Conservation (phyloP, 495 filamentous ascomycete genomes). For the Aspergillus bertholletiae region DNA sequence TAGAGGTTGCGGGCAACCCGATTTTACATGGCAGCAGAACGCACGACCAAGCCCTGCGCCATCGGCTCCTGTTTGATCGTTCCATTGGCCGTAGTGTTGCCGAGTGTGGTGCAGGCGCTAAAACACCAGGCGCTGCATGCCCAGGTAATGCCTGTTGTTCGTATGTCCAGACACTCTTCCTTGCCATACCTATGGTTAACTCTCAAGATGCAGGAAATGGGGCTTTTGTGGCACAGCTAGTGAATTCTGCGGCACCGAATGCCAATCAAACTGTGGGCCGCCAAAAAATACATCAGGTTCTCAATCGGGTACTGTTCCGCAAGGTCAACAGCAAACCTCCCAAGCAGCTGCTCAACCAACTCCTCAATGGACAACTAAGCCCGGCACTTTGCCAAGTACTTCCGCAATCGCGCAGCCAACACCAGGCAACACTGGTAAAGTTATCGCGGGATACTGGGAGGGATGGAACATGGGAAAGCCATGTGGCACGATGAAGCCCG, state of each 20-base stretch:
- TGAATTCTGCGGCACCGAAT: neutral
- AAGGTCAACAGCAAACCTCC: neutral
- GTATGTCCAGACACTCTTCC: neutral
- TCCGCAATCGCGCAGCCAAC: neutral
- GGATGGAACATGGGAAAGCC: neutral
- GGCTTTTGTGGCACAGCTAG: neutral
- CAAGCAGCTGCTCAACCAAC: neutral
- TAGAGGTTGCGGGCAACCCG: neutral
- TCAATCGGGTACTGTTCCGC: neutral
- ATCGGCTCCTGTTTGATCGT: neutral
- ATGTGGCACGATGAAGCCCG: constrained; percentile 1
- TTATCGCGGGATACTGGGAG: constrained; percentile 9
- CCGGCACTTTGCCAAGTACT: neutral
- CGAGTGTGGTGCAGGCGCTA: neutral
- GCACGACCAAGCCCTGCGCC: neutral
- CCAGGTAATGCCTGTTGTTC: neutral
- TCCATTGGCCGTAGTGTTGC: neutral
- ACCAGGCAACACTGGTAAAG: neutral
- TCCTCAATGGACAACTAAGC: neutral
- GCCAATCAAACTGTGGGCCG: neutral
- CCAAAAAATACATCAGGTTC: neutral
- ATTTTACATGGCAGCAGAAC: neutral
- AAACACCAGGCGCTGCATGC: neutral
- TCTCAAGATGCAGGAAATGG: neutral
- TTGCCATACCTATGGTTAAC: neutral